phyloP scores from a whole-genome alignment of 2,329 filamentous ascomycete species.

The Stemphylium lycopersici region DNA sequence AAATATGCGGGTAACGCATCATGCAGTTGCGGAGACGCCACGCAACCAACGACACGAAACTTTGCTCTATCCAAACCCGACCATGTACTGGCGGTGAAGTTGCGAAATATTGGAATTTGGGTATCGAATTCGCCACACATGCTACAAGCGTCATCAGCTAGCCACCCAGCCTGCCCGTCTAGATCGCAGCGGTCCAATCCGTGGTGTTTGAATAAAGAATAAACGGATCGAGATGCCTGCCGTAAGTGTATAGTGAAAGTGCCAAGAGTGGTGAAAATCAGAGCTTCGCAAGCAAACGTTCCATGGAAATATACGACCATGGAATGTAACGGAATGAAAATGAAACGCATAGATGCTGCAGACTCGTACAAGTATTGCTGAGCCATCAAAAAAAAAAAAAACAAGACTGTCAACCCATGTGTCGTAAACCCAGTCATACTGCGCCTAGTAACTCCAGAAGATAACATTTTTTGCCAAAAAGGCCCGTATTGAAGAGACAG shows the following conservation, averaged over 20 bases:
- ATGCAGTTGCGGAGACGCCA: constrained; percentile 12
- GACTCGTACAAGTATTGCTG: not conserved
- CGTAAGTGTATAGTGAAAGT: constrained; percentile 1
- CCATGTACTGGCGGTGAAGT: constrained; percentile 3
- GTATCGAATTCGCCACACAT: constrained; percentile 10
- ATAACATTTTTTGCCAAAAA: constrained; percentile 2
- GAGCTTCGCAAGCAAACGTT: not conserved
- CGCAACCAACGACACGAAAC: not conserved
- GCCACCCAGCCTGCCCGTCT: constrained; percentile 6
- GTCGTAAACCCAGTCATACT: constrained; percentile 3
- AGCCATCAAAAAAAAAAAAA: not conserved
- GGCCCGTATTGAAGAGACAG: not conserved
- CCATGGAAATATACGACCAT: not conserved
- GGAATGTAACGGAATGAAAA: not conserved
- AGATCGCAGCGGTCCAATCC: constrained; percentile 2
- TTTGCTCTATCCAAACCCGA: not conserved
- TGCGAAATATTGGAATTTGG: not conserved
- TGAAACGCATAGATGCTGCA: not conserved
- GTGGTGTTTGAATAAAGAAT: constrained; percentile 25
- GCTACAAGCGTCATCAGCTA: constrained; percentile 5
- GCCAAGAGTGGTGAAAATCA: constrained; percentile 2
- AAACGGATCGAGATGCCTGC: constrained; percentile 7
- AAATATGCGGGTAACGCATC: constrained; percentile 20
- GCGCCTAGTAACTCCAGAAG: constrained; percentile 8
- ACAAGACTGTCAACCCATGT: not conserved